A percentile compares a stretch with the other conserved stretches of the same genome.
These are phyloP conservation scores for Aspergillus novofumigatus DNA, from an alignment of 2,329 filamentous ascomycete species.

Conservation along the genomic window DNA sequence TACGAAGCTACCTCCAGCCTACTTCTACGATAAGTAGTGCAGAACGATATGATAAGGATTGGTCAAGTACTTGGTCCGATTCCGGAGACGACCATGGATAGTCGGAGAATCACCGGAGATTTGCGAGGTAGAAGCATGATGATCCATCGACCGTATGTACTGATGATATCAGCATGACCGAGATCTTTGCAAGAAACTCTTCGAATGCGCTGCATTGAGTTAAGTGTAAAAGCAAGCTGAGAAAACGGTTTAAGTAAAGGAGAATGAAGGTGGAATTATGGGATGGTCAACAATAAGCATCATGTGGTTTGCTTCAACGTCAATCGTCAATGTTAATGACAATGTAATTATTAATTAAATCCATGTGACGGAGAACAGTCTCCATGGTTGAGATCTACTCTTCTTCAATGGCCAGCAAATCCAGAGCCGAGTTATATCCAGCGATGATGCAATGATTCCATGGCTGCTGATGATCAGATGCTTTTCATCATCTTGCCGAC, in stretches of 20 bases:
- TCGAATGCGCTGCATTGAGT: background rate
- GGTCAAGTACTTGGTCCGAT: conserved; percentile 1
- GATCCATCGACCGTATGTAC: background rate
- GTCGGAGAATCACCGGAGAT: conserved; percentile 1
- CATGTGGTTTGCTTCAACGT: background rate
- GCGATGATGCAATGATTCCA: background rate
- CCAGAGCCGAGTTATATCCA: background rate
- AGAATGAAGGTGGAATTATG: background rate
- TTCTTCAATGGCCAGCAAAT: background rate
- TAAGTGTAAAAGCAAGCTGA: too few relatives aligned
- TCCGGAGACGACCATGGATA: conserved; percentile 1
- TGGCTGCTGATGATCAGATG: background rate
- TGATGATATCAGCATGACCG: too few relatives aligned
- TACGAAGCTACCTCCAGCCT: background rate
- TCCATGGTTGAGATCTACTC: background rate
- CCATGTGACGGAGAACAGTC: background rate
- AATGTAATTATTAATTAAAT: background rate
- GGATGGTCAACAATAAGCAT: background rate
- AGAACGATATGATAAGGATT: background rate
- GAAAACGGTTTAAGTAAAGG: too few relatives aligned
- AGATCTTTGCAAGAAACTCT: background rate
- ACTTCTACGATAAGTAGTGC: background rate
- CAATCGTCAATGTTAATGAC: too few relatives aligned
- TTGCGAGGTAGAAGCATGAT: background rate
- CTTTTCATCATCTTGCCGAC: background rate